These are phyloP conservation scores for Phoma sp. DNA, from an alignment of 2,329 filamentous ascomycete species.

Conservation along the genomic window DNA sequence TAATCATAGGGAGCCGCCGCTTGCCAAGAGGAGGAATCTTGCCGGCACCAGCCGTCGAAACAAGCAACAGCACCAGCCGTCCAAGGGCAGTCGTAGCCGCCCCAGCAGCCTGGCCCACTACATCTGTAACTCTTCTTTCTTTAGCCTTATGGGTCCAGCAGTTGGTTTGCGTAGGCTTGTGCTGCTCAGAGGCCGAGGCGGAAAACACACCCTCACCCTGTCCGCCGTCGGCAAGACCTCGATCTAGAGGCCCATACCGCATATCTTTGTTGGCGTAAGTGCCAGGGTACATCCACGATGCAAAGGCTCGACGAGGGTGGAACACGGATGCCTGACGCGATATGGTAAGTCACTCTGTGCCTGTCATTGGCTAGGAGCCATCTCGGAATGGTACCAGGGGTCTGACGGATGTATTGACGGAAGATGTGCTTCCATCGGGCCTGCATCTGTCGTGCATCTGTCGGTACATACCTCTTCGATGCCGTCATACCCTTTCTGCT, in stretches of 20 bases:
- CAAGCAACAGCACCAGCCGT: slow-evolving; percentile 8
- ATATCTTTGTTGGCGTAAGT: not conserved
- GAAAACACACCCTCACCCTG: not conserved
- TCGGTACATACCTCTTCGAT: not conserved
- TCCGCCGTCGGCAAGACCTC: not conserved
- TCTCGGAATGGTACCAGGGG: not conserved
- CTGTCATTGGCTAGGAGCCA: not conserved
- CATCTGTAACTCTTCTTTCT: not conserved
- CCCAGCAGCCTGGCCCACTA: slow-evolving; percentile 7
- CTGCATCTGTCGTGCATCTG: not conserved
- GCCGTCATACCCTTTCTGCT: not conserved
- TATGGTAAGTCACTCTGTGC: not conserved
- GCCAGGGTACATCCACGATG: not conserved
- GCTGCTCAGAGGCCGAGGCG: slow-evolving; percentile 5
- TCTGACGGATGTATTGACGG: not conserved
- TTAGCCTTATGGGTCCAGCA: slow-evolving; percentile 2
- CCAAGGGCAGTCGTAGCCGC: slow-evolving; percentile 4
- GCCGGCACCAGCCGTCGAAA: slow-evolving; percentile 7
- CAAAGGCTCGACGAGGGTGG: not conserved
- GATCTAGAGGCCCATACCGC: slow-evolving; percentile 4
- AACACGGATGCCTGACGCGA: not conserved
- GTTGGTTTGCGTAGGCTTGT: not conserved
- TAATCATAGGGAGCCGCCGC: not conserved
- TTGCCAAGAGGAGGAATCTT: not conserved
- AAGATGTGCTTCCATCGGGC: not conserved